Conservation (phyloP, 2,329 filamentous ascomycete species). For the Calonectria ilicicola region DNA sequence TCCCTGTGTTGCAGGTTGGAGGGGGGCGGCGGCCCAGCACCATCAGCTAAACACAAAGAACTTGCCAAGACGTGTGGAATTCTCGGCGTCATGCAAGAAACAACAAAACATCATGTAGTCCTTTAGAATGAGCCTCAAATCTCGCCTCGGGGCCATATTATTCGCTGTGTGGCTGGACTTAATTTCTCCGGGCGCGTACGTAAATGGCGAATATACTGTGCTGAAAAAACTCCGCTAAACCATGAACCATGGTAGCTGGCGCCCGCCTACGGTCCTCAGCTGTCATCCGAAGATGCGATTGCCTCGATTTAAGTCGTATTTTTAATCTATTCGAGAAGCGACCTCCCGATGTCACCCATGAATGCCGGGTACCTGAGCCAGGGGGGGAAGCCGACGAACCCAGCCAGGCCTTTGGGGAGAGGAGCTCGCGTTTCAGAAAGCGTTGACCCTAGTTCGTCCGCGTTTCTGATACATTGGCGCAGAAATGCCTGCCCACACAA, state of each 20-base stretch:
- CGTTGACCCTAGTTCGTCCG: neutral
- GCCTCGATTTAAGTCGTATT: neutral
- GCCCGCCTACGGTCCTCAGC: neutral
- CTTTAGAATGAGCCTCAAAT: neutral
- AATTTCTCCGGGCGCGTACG: neutral
- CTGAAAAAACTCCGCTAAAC: neutral
- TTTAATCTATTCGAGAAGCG: slow-evolving; percentile 13
- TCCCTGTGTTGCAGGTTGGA: neutral
- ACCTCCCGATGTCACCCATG: neutral
- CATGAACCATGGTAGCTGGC: neutral
- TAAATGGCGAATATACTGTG: neutral
- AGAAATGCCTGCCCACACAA: neutral
- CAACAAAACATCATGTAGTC: neutral
- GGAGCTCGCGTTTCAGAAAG: slow-evolving; percentile 12
- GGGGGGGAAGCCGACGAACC: neutral
- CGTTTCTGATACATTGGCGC: slow-evolving; percentile 24
- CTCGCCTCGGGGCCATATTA: neutral
- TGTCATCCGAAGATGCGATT: slow-evolving; percentile 18
- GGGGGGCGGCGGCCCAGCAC: neutral
- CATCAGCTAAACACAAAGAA: neutral
- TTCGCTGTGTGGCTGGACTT: neutral
- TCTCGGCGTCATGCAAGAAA: neutral
- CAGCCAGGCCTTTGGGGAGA: neutral
- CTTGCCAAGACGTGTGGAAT: neutral
- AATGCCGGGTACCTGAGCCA: neutral